Conservation (phyloP, 192 early-diverging fungal genomes). For the Ambispora gerdemannii region DNA sequence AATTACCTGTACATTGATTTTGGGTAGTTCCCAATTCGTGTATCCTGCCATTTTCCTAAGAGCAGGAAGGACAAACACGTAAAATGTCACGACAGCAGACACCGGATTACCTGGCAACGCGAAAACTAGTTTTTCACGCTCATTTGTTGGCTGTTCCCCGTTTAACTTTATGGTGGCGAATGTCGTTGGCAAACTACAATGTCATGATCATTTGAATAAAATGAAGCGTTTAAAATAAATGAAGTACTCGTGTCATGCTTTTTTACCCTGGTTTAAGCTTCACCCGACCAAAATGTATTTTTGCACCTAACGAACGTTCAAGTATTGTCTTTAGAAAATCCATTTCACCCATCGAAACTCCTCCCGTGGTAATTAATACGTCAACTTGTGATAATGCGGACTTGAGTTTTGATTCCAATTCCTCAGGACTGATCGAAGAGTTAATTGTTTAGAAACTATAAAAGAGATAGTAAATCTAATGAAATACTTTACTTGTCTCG, state of each 20-base stretch:
- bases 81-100: constrained; percentile 84
- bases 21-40: constrained; percentile 44
- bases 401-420: constrained; percentile 49
- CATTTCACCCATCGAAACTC: constrained; percentile 97
- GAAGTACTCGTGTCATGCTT: too few species aligned
- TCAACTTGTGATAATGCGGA: constrained; percentile 57
- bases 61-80: constrained; percentile 86
- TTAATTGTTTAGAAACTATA: too few species aligned
- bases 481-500: constrained; percentile 55
- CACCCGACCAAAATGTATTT: constrained; percentile 87
- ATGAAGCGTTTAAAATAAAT: too few species aligned
- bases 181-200: constrained; percentile 82
- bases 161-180: constrained; percentile 79
- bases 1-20: constrained; percentile 60
- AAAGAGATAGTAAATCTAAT: not conserved
- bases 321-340: constrained; percentile 88
- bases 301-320: constrained; percentile 71
- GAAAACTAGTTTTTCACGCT: constrained; percentile 67
- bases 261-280: constrained; percentile 85
- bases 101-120: constrained; percentile 94
- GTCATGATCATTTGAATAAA: constrained; percentile 7
- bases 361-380: constrained; percentile 88
- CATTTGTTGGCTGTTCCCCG: not conserved
- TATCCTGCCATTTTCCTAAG: constrained; percentile 77
- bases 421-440: constrained; percentile 39